Evolutionary conservation across 371 early-diverging fungal species (phyloP), one percentile per base, ranked within the genome.

Genomic region (Umbelopsis sp.): DNA sequence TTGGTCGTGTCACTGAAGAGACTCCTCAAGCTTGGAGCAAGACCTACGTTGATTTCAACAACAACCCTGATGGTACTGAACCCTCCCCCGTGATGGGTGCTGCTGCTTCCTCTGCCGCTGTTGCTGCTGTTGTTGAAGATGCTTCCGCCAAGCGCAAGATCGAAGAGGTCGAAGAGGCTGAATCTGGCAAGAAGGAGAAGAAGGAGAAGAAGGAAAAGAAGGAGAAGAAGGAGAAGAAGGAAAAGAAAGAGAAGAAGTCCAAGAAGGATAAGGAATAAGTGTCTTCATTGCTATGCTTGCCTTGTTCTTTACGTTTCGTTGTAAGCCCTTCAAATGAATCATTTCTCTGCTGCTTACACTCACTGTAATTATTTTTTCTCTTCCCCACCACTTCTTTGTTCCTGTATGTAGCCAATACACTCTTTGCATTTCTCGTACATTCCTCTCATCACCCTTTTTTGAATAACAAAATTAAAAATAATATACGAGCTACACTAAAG

Each of bases 21-120:
- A 96, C 96, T 4, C 97, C 98, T 9, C 81, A 71, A 16, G 73
- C 74, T 22, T 96, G 96, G 96, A 89, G 82, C 75, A 78, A 87
- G 66, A 76, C 76, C 25, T 93, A 92, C 72, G 87, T 90, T 29
- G 95, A 94, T 73, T 94, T 89, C 76, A 74, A 66, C 63, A 84
- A 83, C 70, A 78, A 80, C 73, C 70, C 84, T 35, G 84, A 87
- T 41, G 82, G 77, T 50, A 74, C 76, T 50, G 70, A 74, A 6
- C 66, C 76, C n/a, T 50, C 80, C 41, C 72, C 72, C 18, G 63
- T 72, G 8, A 64, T 76, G 46, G 78, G 76, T 20, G 78, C 80
- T 32, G 82, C 80, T 48, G 82, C 82, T 51, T 78, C 80, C 50
- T 68, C 74, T 14, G 77, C 69, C 3, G 69, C 80, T 48, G 73